Conservation (phyloP, 257 asterid genomes). For the Penstemon davidsonii region DNA sequence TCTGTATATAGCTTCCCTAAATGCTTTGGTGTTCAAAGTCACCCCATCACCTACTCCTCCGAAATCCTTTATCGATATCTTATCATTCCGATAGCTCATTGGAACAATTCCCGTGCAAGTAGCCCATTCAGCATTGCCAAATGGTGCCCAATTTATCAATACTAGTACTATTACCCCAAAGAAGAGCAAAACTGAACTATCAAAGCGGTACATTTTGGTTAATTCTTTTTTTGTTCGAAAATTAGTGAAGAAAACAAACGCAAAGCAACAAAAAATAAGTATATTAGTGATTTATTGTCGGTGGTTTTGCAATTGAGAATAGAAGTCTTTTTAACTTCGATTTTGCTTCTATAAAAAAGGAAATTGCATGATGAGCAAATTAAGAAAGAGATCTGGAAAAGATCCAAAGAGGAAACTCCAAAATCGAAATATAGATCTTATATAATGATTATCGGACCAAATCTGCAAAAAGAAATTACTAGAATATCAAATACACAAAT, state of each 20-base stretch:
- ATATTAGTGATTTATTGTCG: background rate
- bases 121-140: conserved; percentile 42
- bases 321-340: background rate
- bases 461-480: conserved; percentile 23
- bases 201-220: conserved; percentile 31
- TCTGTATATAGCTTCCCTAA: conserved; percentile 69
- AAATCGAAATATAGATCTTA: conserved; percentile 18
- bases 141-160: conserved; percentile 26
- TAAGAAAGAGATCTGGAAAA: conserved; percentile 28
- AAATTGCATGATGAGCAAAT: background rate
- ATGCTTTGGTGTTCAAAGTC: conserved; percentile 85
- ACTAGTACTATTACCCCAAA: conserved; percentile 27
- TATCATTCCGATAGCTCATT: conserved; percentile 67
- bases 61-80: conserved; percentile 75
- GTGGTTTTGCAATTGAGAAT: background rate
- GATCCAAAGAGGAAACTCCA: conserved; percentile 48
- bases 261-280: conserved; percentile 24
- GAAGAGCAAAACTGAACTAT: conserved; percentile 25
- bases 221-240: conserved; percentile 5
- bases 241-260: conserved; percentile 28
- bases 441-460: conserved; percentile 1
- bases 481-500: background rate
- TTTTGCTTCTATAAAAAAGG: conserved; percentile 22
- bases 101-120: conserved; percentile 91
- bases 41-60: conserved; percentile 91